phyloP scores from a whole-genome alignment of 164 flowering plant species.

The Tetrastigma voinierianum region DNA sequence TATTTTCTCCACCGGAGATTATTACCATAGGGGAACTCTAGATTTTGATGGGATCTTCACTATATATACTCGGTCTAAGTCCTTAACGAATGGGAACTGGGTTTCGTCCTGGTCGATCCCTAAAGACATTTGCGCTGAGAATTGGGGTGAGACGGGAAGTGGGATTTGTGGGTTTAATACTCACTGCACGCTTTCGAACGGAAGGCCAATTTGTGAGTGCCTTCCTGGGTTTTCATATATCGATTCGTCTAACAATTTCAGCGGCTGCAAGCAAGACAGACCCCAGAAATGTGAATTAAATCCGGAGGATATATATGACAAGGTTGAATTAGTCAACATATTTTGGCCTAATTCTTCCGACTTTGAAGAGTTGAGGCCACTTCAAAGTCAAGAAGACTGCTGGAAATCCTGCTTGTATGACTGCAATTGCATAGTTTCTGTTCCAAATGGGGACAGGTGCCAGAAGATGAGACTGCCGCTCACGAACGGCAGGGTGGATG shows the following conservation, averaged over 20 bases:
- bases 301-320: background rate
- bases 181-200: background rate
- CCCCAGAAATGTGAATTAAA: background rate
- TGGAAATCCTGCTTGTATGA: background rate
- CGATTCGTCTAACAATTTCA: background rate
- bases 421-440: slow-evolving; percentile 1
- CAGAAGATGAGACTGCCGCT: slow-evolving; percentile 2
- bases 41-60: background rate
- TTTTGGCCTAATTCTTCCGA: background rate
- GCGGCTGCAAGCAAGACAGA: background rate
- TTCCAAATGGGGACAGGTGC: background rate
- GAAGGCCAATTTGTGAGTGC: slow-evolving; percentile 5
- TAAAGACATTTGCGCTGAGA: background rate
- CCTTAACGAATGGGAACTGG: background rate
- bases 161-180: slow-evolving; percentile 11
- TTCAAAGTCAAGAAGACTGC: background rate
- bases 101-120: background rate
- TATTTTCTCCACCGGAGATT: background rate
- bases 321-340: background rate
- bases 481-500: background rate
- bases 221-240: background rate
- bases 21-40: too few relatives aligned
- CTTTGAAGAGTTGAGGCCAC: background rate
- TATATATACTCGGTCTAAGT: background rate
- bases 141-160: background rate